Evolutionary conservation across 257 asterid genomes (phyloP).

Genomic region (Nemophila menziesii): DNA sequence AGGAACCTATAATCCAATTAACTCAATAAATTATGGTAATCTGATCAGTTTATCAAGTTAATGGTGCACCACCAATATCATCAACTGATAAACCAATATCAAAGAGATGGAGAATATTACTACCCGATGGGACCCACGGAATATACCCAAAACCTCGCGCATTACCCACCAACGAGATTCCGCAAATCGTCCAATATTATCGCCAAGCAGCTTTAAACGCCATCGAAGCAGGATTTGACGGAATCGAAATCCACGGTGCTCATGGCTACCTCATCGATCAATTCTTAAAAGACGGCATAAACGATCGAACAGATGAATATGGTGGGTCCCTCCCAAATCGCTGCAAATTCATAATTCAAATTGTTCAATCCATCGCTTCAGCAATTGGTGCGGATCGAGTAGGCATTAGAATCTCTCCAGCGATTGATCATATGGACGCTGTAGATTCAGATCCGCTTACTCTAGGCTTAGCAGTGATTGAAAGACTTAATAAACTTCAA

Average conservation of each 20-base stretch:
- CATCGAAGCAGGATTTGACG: conserved; percentile 92
- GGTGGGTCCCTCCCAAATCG: conserved; percentile 81
- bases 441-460: conserved; percentile 67
- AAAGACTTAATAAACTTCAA: conserved; percentile 60
- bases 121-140: conserved; percentile 64
- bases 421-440: conserved; percentile 88
- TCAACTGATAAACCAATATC: conserved; percentile 85
- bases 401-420: conserved; percentile 82
- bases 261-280: conserved; percentile 94
- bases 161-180: conserved; percentile 36
- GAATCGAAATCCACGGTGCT: conserved; percentile 86
- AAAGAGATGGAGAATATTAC: conserved; percentile 80
- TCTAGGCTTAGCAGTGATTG: conserved; percentile 66
- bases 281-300: conserved; percentile 81
- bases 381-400: conserved; percentile 69
- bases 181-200: conserved; percentile 51
- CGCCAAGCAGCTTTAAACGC: conserved; percentile 83
- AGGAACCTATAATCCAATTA: not conserved
- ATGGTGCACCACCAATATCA: conserved; percentile 57
- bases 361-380: conserved; percentile 48
- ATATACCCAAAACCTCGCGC: conserved; percentile 64
- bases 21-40: not conserved
- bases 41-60: conserved; percentile 65
- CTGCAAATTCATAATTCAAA: conserved; percentile 51
- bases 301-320: conserved; percentile 61